A percentile compares a stretch with the other conserved stretches of the same genome.
Evolutionary conservation across 345 rosid species (phyloP).

Genomic region (Ceriops tagal): DNA sequence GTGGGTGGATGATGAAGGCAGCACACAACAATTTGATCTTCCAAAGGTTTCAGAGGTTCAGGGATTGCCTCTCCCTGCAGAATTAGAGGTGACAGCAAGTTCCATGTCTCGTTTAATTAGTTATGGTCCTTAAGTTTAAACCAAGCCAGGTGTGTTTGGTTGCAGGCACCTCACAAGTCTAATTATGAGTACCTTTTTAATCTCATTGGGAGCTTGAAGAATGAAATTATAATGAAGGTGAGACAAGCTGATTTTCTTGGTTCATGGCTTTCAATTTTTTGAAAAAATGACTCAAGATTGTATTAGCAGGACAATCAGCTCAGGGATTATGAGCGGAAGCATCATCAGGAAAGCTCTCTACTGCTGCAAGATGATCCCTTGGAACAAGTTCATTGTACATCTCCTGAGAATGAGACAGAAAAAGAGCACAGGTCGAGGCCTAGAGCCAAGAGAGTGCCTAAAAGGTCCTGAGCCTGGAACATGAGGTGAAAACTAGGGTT

Average conservation of each 20-base stretch:
- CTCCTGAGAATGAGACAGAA: not conserved
- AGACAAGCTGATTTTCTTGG: not conserved
- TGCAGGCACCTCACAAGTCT: slow-evolving; percentile 5
- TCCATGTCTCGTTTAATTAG: not conserved
- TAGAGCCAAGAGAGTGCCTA: not conserved
- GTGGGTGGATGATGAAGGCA: slow-evolving; percentile 2
- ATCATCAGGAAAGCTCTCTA: not conserved
- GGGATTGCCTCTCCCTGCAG: slow-evolving; percentile 9
- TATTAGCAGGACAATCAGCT: slow-evolving; percentile 4
- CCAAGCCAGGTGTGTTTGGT: not conserved
- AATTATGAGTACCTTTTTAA: slow-evolving; percentile 10
- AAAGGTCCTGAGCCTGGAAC: not conserved
- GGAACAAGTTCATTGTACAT: not conserved
- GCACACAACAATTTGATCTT: not conserved
- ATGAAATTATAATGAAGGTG: slow-evolving; percentile 11
- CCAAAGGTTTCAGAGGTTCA: not conserved
- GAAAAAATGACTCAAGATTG: not conserved
- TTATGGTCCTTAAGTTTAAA: not conserved
- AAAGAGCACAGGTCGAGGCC: not conserved
- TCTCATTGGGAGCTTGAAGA: slow-evolving; percentile 14
- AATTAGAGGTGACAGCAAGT: not conserved
- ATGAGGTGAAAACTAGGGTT: too few relatives aligned
- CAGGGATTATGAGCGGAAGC: not conserved
- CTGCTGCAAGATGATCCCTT: not conserved
- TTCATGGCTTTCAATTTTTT: not conserved